Evolutionary conservation across 805 yeast genomes (phyloP).

Genomic region (Teunomyces funiuensis): DNA sequence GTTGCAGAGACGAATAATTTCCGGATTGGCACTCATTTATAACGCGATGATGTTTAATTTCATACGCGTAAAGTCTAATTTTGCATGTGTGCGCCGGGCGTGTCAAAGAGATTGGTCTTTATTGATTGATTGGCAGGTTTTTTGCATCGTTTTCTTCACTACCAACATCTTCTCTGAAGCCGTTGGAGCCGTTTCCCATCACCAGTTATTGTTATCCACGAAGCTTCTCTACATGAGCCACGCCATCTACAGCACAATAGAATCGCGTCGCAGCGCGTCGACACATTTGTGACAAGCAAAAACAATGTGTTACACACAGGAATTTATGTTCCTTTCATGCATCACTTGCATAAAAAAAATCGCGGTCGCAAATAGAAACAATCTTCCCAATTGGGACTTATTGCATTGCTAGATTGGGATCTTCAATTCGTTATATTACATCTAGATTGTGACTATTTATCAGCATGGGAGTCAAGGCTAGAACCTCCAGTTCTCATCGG

Average conservation of each 20-base stretch:
- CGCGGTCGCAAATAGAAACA: no score
- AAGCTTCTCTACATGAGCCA: no score
- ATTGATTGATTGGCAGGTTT: neutral
- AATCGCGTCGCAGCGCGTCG: slow-evolving; percentile 3
- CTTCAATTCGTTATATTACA: neutral
- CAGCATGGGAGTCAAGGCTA: slow-evolving; percentile 27
- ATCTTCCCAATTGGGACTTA: no score
- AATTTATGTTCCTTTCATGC: neutral
- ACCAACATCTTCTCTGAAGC: no score
- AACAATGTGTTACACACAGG: neutral
- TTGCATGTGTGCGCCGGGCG: no score
- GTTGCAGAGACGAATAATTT: neutral
- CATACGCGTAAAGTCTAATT: neutral
- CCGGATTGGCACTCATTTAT: neutral
- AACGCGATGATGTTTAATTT: neutral
- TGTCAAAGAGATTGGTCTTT: no score
- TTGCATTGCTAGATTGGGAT: neutral
- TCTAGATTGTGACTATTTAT: neutral
- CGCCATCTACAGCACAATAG: neutral
- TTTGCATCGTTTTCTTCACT: neutral
- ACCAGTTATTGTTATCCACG: no score
- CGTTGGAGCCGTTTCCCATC: no score
- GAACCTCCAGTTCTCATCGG: slow-evolving; percentile 85
- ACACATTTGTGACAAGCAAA: neutral
- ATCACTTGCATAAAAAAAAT: neutral